Evolutionary conservation across 306 rosid genomes (phyloP), one percentile per base, ranked within the genome.

Genomic region (Lathyrus sativus): DNA sequence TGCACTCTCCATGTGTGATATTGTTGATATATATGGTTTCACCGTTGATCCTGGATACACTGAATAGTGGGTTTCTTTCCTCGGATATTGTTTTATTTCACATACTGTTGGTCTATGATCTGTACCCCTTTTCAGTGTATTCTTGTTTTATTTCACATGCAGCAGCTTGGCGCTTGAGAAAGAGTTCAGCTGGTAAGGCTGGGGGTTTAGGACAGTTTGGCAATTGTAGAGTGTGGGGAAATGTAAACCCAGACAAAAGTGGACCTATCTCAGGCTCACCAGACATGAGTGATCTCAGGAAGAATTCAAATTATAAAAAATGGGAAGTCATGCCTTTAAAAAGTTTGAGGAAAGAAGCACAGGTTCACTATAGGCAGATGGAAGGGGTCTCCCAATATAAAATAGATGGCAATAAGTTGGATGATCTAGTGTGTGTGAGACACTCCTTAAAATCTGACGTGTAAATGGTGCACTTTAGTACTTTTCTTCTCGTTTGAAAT

Each of bases 11-110:
- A n/a, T n/a, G n/a, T n/a, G n/a, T n/a, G n/a, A n/a, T n/a, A n/a
- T n/a, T n/a, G n/a, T n/a, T n/a, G n/a, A n/a, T n/a, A n/a, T n/a
- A n/a, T n/a, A n/a, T n/a, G n/a, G n/a, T n/a, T n/a, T n/a, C n/a
- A 93, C 98, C 53, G 98, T 93, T 64, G 98, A 93, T 79, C 98
- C 98, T 55, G 97, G 97, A 37, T 93, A 93, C 76, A 93, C 97
- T 37, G 97, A 88, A 81, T 93, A 97, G 98, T 93, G n/a, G 72
- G 83, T 77, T 79, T 69, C 61, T 71, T 14, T 73, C 68, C 63
- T 31, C 53, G 60, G 44, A 65, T 51, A 45, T 71, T 55, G 50
- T 17, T 62, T 41, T 28, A 31, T 39, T 63, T 61, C 11, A 35
- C 45, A 37, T 43, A 62, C 28, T 66, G 26, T 28, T 62, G 22